A percentile compares a stretch with the other conserved stretches of the same genome.
These are phyloP conservation scores for Bathelium albidoporum DNA, from an alignment of 495 filamentous ascomycete species.

Conservation along the genomic window DNA sequence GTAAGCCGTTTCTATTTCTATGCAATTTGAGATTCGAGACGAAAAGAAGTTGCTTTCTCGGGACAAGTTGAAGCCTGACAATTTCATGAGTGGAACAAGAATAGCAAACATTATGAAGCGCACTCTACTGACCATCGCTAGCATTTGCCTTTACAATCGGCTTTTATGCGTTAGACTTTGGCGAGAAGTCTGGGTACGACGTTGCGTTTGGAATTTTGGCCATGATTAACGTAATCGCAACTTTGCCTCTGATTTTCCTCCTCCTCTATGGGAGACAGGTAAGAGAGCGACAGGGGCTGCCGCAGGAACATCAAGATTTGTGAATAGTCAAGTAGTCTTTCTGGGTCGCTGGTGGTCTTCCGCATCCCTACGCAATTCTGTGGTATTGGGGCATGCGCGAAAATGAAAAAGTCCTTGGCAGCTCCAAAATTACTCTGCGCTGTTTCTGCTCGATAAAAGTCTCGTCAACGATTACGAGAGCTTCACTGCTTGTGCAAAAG, in stretches of 20 bases:
- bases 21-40: neutral
- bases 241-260: constrained; percentile 15
- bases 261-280: constrained; percentile 16
- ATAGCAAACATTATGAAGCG: too few relatives aligned
- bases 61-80: neutral
- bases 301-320: constrained; percentile 17
- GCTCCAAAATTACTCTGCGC: too few relatives aligned
- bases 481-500: too few relatives aligned
- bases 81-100: too few relatives aligned
- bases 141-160: constrained; percentile 21
- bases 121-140: neutral
- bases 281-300: constrained; percentile 17
- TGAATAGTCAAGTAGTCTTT: neutral
- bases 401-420: too few relatives aligned
- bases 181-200: constrained; percentile 17
- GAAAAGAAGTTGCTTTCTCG: neutral
- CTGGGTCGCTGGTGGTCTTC: neutral
- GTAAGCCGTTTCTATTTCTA: neutral
- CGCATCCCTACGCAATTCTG: too few relatives aligned
- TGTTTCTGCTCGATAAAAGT: too few relatives aligned
- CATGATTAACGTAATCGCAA: constrained; percentile 16
- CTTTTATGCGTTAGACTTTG: constrained; percentile 21
- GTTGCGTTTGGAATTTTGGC: constrained; percentile 18
- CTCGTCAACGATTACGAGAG: too few relatives aligned
- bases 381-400: too few relatives aligned